Evolutionary conservation across 257 asterid genomes (phyloP).

Genomic region (Leonotis leonurus): DNA sequence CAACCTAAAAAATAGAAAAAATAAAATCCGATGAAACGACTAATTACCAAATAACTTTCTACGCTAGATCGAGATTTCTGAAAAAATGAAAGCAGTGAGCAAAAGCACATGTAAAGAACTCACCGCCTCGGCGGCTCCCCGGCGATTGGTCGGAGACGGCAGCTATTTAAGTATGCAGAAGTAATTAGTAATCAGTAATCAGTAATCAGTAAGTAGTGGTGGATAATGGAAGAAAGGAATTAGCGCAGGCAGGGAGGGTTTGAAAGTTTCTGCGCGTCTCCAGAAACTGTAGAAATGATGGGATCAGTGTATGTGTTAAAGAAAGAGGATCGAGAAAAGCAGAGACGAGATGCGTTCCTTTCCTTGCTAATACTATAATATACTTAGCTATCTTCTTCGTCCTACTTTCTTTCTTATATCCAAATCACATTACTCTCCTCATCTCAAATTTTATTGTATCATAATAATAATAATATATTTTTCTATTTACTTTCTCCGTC

Average conservation of each 20-base stretch:
- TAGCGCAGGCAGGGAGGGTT: conserved; percentile 16
- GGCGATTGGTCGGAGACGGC: conserved; percentile 6
- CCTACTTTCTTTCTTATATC: too few species aligned
- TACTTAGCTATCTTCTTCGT: too few species aligned
- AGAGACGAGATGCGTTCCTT: too few species aligned
- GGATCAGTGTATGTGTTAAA: too few species aligned
- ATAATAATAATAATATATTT: too few species aligned
- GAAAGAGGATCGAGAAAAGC: too few species aligned
- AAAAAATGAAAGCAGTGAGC: not conserved
- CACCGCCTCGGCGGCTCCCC: conserved; percentile 25
- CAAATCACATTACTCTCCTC: too few species aligned
- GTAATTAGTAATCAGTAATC: too few species aligned
- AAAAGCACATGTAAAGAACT: conserved; percentile 9
- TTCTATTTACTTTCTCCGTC: too few species aligned
- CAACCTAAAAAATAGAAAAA: conserved; percentile 2
- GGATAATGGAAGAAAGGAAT: not conserved
- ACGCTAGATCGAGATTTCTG: not conserved
- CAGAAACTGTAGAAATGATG: not conserved
- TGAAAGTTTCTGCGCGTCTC: conserved; percentile 12
- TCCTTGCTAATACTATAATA: too few species aligned
- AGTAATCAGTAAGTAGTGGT: too few species aligned
- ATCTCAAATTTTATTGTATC: too few species aligned
- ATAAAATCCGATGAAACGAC: not conserved
- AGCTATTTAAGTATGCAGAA: conserved; percentile 6
- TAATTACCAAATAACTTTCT: not conserved